Percentiles rank a stretch among this genome's conserved stretches.
These are phyloP conservation scores for Physcomitrellopsis africana DNA, from an alignment of 225 moss, liverwort and hornwort species.

Conservation along the genomic window DNA sequence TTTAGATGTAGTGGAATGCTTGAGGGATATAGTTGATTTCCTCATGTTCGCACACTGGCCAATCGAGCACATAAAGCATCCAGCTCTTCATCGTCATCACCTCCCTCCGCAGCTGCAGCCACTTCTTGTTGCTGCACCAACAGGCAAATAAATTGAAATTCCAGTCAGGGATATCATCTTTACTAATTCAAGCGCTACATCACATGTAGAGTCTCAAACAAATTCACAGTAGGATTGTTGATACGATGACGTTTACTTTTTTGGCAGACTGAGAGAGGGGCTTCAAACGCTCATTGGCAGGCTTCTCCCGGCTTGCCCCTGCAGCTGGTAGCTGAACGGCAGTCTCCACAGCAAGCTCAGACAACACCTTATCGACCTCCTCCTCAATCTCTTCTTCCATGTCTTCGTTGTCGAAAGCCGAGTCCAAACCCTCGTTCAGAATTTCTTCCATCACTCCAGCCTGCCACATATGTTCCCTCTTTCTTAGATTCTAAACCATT, in stretches of 20 bases:
- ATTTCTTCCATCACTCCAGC: neutral
- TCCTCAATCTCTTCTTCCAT: too few species aligned
- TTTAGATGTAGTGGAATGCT: too few species aligned
- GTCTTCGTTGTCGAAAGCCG: too few species aligned
- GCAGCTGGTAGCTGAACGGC: slow-evolving; percentile 80
- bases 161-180: neutral
- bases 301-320: slow-evolving; percentile 57
- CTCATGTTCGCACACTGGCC: slow-evolving; percentile 65
- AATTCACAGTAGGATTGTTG: neutral
- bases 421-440: too few species aligned
- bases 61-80: slow-evolving; percentile 69
- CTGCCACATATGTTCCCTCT: slow-evolving; percentile 36
- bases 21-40: too few species aligned
- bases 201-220: neutral
- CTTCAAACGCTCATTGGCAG: slow-evolving; percentile 33
- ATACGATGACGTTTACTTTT: slow-evolving; percentile 43
- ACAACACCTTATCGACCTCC: slow-evolving; percentile 51
- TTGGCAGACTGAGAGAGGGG: slow-evolving; percentile 35
- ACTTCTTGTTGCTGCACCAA: slow-evolving; percentile 50
- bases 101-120: slow-evolving; percentile 40
- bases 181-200: neutral
- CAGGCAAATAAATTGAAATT: neutral
- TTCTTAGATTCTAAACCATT: neutral
- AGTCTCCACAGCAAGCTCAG: slow-evolving; percentile 90
- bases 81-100: slow-evolving; percentile 58